These are phyloP conservation scores for Nigrograna mackinnonii DNA, from an alignment of 2,329 filamentous ascomycete genomes.

Conservation along the genomic window DNA sequence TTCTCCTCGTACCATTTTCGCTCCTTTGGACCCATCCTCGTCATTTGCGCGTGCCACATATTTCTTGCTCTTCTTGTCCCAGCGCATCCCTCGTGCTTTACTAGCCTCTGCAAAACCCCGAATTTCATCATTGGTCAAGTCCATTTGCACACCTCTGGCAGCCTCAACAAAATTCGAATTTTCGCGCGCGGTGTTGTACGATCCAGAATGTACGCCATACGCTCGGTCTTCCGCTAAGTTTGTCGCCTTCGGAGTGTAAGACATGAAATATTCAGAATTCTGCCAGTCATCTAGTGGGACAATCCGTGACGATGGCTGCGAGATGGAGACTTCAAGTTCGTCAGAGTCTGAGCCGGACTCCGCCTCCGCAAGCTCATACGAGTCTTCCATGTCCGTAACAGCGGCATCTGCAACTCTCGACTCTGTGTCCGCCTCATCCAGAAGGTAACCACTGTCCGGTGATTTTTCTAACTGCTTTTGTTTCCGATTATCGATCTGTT, in stretches of 20 bases:
- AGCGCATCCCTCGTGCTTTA: slow-evolving; percentile 76
- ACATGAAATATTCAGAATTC: slow-evolving; percentile 94
- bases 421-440: background rate
- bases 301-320: slow-evolving; percentile 40
- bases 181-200: slow-evolving; percentile 52
- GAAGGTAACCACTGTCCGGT: slow-evolving; percentile 16
- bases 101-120: slow-evolving; percentile 76
- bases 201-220: slow-evolving; percentile 89
- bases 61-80: slow-evolving; percentile 96
- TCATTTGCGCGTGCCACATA: slow-evolving; percentile 93
- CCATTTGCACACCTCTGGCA: slow-evolving; percentile 87
- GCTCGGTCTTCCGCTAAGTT: slow-evolving; percentile 87
- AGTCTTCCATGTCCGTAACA: slow-evolving; percentile 6
- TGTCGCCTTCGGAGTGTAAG: slow-evolving; percentile 80
- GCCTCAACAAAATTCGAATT: slow-evolving; percentile 81
- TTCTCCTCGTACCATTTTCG: slow-evolving; percentile 82
- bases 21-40: slow-evolving; percentile 80
- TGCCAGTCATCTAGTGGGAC: slow-evolving; percentile 62
- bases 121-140: slow-evolving; percentile 86
- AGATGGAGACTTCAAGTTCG: slow-evolving; percentile 56
- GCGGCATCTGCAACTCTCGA: background rate
- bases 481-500: slow-evolving; percentile 66
- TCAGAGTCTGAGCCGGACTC: slow-evolving; percentile 47
- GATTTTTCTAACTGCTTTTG: slow-evolving; percentile 42
- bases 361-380: slow-evolving; percentile 34